Base-by-base conservation (phyloP, 352 stramenopile genomes). In the Pythium apleroticum region DNA sequence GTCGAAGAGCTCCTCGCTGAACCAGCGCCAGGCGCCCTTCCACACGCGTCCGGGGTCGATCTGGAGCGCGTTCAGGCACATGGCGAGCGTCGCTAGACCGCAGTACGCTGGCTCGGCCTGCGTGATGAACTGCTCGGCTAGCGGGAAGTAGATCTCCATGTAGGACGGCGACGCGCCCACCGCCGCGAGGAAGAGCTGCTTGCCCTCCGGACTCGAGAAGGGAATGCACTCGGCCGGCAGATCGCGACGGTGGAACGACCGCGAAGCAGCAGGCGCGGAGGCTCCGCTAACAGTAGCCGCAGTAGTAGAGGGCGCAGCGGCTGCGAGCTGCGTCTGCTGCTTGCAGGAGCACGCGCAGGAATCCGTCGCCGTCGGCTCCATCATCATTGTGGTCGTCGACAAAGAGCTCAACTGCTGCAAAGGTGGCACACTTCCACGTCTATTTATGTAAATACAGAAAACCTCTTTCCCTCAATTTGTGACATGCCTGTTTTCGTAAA, bases 91-190 rank as follows among this genome's bases (percentile, higher is more conserved):
- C 2, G 90, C 86, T 10, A 98, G 74, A 0, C 76, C 89, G 65
- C 94, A 98, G 62, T 89, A 98, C 2, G 88, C 88, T 50, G 96
- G 94, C 72, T 97, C 96, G 20, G 92, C 86, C 63, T 98, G 93
- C 1, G 89, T 95, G 22, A 74, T 91, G 64, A 96, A 97, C 70
- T 96, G 82, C 65, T 97, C 89, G 0, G 87, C 88, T 57, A 98
- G 72, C 7, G 85, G 78, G 66, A 98, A 98, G 81, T 98, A 99
- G 49, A 90, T 92, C 52, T 91, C 77, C 85, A 93, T 93, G 73
- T 84, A 91, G 64, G 89, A 86, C 24, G 57, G 56, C 24, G 45
- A 22, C 33, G 66, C 66, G 50, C 66, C 80, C 25, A 84, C 62
- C 56, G 88, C 78, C 35, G 98, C 78, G 10, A 80, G 71, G 66